These are phyloP conservation scores for Spergularia bocconei DNA, from an alignment of 148 eudicot genomes.

Conservation along the genomic window DNA sequence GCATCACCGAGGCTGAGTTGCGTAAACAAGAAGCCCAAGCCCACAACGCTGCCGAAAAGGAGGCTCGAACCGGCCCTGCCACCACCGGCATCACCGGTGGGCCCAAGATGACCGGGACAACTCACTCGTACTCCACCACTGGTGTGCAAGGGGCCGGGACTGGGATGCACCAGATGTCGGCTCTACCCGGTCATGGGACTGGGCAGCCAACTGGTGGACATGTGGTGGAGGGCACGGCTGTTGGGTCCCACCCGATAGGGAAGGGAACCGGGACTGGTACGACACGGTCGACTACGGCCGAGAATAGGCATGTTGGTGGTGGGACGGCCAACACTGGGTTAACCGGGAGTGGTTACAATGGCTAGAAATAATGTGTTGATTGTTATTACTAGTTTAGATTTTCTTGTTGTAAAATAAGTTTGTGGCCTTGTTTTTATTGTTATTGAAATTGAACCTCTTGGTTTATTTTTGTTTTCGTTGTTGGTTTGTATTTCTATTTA, in stretches of 20 bases:
- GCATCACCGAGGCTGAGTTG: conserved; percentile 44
- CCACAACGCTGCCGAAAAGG: conserved; percentile 38
- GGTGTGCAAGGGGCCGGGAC: conserved; percentile 32
- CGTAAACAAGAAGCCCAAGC: conserved; percentile 45
- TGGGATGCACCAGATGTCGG: conserved; percentile 51
- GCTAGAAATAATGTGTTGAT: conserved; percentile 2
- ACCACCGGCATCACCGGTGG: too few relatives aligned
- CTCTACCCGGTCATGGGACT: conserved; percentile 55
- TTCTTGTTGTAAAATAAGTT: too few relatives aligned
- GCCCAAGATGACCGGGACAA: background rate
- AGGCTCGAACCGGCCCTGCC: conserved; percentile 15
- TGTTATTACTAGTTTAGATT: too few relatives aligned
- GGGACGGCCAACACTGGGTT: conserved; percentile 19
- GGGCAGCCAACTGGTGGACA: conserved; percentile 47
- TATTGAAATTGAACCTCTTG: too few relatives aligned
- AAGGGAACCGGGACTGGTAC: conserved; percentile 18
- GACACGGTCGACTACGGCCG: conserved; percentile 18
- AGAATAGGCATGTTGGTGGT: conserved; percentile 29
- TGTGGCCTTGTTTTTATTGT: too few relatives aligned
- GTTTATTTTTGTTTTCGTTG: too few relatives aligned
- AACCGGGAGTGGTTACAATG: conserved; percentile 30
- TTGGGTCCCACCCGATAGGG: conserved; percentile 30
- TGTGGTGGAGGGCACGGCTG: conserved; percentile 25
- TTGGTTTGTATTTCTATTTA: too few relatives aligned
- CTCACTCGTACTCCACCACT: conserved; percentile 34